Conservation (phyloP, 352 stramenopile species). For the Plasmopara halstedii region DNA sequence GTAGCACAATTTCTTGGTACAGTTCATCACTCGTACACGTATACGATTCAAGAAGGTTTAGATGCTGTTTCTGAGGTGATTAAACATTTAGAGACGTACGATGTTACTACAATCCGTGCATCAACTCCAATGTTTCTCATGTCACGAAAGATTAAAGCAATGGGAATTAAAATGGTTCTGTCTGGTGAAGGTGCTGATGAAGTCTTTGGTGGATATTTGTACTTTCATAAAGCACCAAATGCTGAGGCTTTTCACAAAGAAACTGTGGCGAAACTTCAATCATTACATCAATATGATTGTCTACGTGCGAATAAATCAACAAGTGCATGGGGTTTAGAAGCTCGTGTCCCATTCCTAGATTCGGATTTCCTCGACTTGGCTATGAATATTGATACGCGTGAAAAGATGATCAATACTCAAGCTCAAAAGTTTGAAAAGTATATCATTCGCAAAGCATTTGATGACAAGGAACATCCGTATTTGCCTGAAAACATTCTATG, state of each 20-base stretch:
- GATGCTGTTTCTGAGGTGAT: constrained; percentile 97
- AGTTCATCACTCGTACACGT: constrained; percentile 98
- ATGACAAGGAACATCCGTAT: constrained; percentile 96
- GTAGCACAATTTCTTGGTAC: constrained; percentile 97
- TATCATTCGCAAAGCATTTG: constrained; percentile 98
- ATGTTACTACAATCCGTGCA: constrained; percentile 96
- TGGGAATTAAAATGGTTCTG: constrained; percentile 99
- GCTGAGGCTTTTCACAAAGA: constrained; percentile 87
- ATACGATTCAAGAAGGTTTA: constrained; percentile 97
- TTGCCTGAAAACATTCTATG: constrained; percentile 97
- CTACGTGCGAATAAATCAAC: constrained; percentile 98
- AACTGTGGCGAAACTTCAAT: constrained; percentile 93
- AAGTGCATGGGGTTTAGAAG: constrained; percentile 96
- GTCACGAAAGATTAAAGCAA: constrained; percentile 98
- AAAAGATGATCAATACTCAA: constrained; percentile 95
- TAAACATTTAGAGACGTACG: constrained; percentile 97
- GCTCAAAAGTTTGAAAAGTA: constrained; percentile 98
- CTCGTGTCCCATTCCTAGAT: constrained; percentile 97
- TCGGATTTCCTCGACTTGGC: constrained; percentile 96
- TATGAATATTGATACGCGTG: constrained; percentile 96
- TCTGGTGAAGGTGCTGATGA: constrained; percentile 97
- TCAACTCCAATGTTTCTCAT: constrained; percentile 99
- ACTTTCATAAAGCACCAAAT: constrained; percentile 99
- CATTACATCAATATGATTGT: constrained; percentile 98
- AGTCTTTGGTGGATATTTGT: constrained; percentile 98